Conservation (phyloP, 768 basidiomycete genomes). For the Kwoniella pini region DNA sequence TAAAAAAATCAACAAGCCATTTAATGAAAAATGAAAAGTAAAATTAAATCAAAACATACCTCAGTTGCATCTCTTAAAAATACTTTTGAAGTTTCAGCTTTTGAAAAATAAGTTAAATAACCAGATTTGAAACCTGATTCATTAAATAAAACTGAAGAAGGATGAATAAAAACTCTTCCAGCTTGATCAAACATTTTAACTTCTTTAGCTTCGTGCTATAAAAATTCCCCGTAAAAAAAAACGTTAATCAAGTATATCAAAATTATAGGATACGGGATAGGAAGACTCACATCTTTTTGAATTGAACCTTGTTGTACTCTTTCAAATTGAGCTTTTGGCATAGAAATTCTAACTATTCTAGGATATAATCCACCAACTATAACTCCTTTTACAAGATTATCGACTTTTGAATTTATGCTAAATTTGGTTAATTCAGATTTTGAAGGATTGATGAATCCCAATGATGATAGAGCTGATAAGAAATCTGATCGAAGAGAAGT, state of each 20-base stretch:
- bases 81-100: constrained; percentile 73
- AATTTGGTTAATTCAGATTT: constrained; percentile 53
- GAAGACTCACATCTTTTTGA: constrained; percentile 63
- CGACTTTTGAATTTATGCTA: constrained; percentile 67
- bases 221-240: too few relatives aligned
- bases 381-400: constrained; percentile 78
- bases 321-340: constrained; percentile 79
- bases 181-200: constrained; percentile 75
- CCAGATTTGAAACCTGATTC: constrained; percentile 72
- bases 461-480: constrained; percentile 65
- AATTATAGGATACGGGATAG: neutral
- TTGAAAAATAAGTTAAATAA: constrained; percentile 80
- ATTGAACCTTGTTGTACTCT: constrained; percentile 79
- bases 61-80: constrained; percentile 86
- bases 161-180: constrained; percentile 62
- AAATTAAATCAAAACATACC: constrained; percentile 57
- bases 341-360: constrained; percentile 71
- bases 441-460: constrained; percentile 63
- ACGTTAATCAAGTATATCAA: too few relatives aligned
- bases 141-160: constrained; percentile 74
- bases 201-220: constrained; percentile 73
- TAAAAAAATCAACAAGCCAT: too few relatives aligned
- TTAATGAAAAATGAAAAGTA: neutral
- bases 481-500: constrained; percentile 76
- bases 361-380: constrained; percentile 87